Evolutionary conservation across 331 rosid genomes (phyloP).

Genomic region (Quercus tomentella): DNA sequence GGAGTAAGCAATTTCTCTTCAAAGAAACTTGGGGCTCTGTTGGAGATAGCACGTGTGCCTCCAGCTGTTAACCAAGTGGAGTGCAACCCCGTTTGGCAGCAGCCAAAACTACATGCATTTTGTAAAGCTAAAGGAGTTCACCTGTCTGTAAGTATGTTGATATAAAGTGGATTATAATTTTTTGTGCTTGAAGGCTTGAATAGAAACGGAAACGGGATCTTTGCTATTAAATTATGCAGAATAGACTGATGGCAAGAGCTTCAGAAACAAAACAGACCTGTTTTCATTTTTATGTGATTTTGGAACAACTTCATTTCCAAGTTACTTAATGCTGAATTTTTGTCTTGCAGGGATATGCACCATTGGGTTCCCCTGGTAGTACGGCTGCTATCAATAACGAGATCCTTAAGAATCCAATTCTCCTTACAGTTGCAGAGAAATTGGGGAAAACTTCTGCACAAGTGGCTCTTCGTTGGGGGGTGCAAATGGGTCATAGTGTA

Average conservation of each 20-base stretch:
- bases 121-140: slow-evolving; percentile 71
- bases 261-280: not conserved
- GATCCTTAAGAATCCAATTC: slow-evolving; percentile 35
- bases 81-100: slow-evolving; percentile 65
- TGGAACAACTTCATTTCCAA: not conserved
- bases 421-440: slow-evolving; percentile 40
- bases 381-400: not conserved
- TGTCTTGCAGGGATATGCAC: slow-evolving; percentile 49
- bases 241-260: not conserved
- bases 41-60: slow-evolving; percentile 56
- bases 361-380: slow-evolving; percentile 40
- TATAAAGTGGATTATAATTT: not conserved
- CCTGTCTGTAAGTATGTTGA: slow-evolving; percentile 53
- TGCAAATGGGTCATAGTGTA: slow-evolving; percentile 67
- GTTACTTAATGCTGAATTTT: not conserved
- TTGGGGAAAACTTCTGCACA: slow-evolving; percentile 65
- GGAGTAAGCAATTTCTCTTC: slow-evolving; percentile 79
- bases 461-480: slow-evolving; percentile 74
- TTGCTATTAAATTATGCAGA: not conserved
- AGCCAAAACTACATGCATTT: slow-evolving; percentile 46
- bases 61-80: slow-evolving; percentile 86
- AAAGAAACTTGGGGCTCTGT: slow-evolving; percentile 57
- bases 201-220: not conserved
- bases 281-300: not conserved
- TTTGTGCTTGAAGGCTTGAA: not conserved